phyloP scores from a whole-genome alignment of 495 filamentous ascomycete genomes.

The Aspergillus incahuasiensis region DNA sequence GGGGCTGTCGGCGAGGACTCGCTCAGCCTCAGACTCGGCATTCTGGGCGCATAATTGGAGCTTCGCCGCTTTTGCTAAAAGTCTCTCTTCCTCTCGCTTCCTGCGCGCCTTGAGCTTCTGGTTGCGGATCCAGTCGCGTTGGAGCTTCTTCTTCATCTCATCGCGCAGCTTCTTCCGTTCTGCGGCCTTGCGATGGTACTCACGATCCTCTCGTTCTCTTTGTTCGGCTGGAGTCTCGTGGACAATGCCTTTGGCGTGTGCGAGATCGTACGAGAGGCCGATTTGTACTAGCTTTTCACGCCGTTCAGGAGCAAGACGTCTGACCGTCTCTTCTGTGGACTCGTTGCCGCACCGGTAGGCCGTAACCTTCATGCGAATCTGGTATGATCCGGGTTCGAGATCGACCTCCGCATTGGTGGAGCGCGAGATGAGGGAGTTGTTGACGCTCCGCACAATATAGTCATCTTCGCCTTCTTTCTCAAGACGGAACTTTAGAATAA shows the following conservation, averaged over 20 bases:
- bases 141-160: conserved; percentile 39
- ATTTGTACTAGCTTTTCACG: conserved; percentile 82
- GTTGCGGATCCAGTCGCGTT: conserved; percentile 49
- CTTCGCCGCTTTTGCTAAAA: conserved; percentile 1
- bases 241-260: conserved; percentile 71
- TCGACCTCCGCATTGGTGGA: conserved; percentile 79
- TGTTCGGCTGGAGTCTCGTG: conserved; percentile 64
- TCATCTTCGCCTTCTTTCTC: conserved; percentile 76
- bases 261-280: conserved; percentile 77
- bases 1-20: conserved; percentile 23
- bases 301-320: conserved; percentile 52
- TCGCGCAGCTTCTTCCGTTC: conserved; percentile 41
- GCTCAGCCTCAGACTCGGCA: not conserved
- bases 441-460: conserved; percentile 77
- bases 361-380: conserved; percentile 72
- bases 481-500: conserved; percentile 73
- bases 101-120: conserved; percentile 46
- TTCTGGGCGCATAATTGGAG: not conserved
- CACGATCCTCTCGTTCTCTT: conserved; percentile 36
- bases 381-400: conserved; percentile 77
- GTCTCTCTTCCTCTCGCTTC: conserved; percentile 28
- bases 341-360: conserved; percentile 52
- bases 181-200: conserved; percentile 40
- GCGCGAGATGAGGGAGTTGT: conserved; percentile 64
- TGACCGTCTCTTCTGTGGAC: conserved; percentile 65